Conservation (phyloP, 495 filamentous ascomycete genomes). For the Pyronema domesticum region DNA sequence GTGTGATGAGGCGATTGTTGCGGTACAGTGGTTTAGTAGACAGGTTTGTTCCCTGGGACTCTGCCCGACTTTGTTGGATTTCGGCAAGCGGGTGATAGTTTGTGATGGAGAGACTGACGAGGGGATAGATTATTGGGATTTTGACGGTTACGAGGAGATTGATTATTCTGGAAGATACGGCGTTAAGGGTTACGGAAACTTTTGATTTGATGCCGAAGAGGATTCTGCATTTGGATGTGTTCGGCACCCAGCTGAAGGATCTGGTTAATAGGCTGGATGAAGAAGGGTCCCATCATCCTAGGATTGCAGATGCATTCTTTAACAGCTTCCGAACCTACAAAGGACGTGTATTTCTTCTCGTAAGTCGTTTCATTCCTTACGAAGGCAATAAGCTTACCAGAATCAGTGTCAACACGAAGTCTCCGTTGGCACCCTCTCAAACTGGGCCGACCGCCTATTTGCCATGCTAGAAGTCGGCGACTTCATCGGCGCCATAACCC, state of each 20-base stretch:
- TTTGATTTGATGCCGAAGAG: slow-evolving; percentile 84
- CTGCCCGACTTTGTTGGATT: not conserved
- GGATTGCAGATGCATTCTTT: slow-evolving; percentile 91
- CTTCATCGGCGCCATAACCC: slow-evolving; percentile 72
- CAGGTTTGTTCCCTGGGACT: slow-evolving; percentile 33
- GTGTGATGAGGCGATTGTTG: slow-evolving; percentile 86
- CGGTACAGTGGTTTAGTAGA: slow-evolving; percentile 88
- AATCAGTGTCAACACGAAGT: slow-evolving; percentile 64
- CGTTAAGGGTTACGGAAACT: slow-evolving; percentile 77
- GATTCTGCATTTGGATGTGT: slow-evolving; percentile 78
- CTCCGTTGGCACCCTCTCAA: slow-evolving; percentile 75
- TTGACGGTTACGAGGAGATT: slow-evolving; percentile 85
- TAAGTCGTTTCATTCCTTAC: slow-evolving; percentile 2
- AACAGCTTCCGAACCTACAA: slow-evolving; percentile 96
- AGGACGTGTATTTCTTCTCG: slow-evolving; percentile 70
- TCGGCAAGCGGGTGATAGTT: no score
- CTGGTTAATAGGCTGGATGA: slow-evolving; percentile 81
- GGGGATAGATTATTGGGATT: slow-evolving; percentile 47
- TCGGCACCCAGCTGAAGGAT: slow-evolving; percentile 62
- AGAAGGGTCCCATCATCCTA: slow-evolving; percentile 75
- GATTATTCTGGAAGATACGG: slow-evolving; percentile 76
- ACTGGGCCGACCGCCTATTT: slow-evolving; percentile 95
- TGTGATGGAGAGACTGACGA: not conserved
- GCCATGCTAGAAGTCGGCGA: slow-evolving; percentile 91
- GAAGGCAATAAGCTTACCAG: not conserved